Evolutionary conservation across 495 filamentous ascomycete species (phyloP).

Genomic region (Aspergillus nidulans): DNA sequence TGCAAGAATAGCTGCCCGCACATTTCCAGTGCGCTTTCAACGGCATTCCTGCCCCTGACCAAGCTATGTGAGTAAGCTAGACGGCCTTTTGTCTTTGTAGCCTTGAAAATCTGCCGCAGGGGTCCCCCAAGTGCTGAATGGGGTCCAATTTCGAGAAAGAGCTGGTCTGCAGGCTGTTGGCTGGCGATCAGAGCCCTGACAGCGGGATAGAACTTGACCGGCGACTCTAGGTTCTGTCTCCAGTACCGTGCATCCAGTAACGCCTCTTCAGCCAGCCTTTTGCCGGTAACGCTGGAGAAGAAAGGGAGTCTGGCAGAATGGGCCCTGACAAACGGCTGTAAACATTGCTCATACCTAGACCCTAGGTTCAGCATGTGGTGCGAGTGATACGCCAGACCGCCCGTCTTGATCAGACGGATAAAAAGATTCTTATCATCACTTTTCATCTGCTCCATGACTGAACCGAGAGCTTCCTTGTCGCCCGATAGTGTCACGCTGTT

Average conservation of each 20-base stretch:
- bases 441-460: too few species aligned
- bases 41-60: constrained; percentile 1
- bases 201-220: neutral
- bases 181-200: constrained; percentile 12
- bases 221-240: neutral
- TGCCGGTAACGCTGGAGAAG: neutral
- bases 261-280: neutral
- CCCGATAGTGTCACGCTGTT: constrained; percentile 25
- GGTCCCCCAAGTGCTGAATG: constrained; percentile 10
- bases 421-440: neutral
- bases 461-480: constrained; percentile 29
- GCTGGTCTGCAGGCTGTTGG: neutral
- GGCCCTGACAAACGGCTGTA: too few species aligned
- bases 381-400: neutral
- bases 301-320: neutral
- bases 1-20: constrained; percentile 24
- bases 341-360: neutral
- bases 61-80: constrained; percentile 7
- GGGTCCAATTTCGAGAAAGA: constrained; percentile 18
- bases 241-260: neutral
- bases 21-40: neutral
- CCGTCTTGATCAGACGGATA: neutral
- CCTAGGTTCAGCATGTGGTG: neutral
- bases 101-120: constrained; percentile 3
- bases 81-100: neutral